phyloP scores from a whole-genome alignment of 202 grass and related monocot genomes.

The Bolboschoenoplectus hybrid region DNA sequence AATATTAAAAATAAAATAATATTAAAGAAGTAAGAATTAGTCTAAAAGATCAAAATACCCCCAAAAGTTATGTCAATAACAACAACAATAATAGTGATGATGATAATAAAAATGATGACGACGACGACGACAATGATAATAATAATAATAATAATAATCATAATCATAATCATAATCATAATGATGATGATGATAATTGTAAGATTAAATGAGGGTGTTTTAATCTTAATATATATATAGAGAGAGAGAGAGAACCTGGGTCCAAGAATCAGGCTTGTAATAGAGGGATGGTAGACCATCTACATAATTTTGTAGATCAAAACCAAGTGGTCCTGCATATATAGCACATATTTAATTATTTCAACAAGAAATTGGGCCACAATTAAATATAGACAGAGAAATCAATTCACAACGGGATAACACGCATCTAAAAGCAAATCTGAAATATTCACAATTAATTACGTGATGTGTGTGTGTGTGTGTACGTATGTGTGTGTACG shows the following conservation, averaged over 20 bases:
- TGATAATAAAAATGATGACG: no score
- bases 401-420: not conserved
- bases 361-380: not conserved
- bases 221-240: not conserved
- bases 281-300: slow-evolving; percentile 53
- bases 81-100: no score
- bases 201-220: no score
- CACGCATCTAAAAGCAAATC: not conserved
- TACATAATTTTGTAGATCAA: slow-evolving; percentile 43
- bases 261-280: slow-evolving; percentile 59
- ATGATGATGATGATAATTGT: no score
- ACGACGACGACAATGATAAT: no score
- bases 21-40: no score
- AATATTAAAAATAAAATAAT: no score
- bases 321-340: slow-evolving; percentile 58
- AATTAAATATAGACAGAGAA: not conserved
- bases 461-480: not conserved
- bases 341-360: not conserved
- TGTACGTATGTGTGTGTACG: no score
- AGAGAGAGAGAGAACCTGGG: slow-evolving; percentile 44
- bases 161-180: no score
- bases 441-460: not conserved
- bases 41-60: no score
- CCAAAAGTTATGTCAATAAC: no score
- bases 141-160: no score